phyloP scores from a whole-genome alignment of 768 basidiomycete species.

The Coprinopsis marcescibilis region DNA sequence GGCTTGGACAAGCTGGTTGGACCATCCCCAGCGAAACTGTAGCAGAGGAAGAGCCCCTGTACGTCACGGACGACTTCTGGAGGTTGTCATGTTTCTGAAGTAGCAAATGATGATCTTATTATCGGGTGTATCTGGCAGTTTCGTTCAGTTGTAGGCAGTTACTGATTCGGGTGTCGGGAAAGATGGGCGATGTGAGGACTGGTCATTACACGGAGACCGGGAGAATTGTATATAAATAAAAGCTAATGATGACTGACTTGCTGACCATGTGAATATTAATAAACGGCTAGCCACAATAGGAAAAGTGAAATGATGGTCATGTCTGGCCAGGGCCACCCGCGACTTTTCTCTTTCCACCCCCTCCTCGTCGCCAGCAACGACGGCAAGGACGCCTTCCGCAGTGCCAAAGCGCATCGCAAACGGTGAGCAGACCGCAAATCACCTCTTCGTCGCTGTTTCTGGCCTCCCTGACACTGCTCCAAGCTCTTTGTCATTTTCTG shows the following conservation, averaged over 20 bases:
- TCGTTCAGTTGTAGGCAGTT: no score
- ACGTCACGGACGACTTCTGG: no score
- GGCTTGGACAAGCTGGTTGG: conserved; percentile 41
- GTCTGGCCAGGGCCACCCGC: background rate
- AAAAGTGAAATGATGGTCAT: background rate
- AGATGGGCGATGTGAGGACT: no score
- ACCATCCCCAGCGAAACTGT: conserved; percentile 16
- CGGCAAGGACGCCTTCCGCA: background rate
- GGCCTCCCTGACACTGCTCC: background rate
- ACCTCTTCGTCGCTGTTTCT: background rate
- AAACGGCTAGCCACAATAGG: background rate
- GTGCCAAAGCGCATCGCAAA: background rate
- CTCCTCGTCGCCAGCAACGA: background rate
- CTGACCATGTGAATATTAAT: background rate
- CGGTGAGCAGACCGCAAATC: background rate
- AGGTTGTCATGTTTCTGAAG: no score
- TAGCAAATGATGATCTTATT: no score
- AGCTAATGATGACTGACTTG: background rate
- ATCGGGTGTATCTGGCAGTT: no score
- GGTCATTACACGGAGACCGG: no score
- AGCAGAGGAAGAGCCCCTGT: no score
- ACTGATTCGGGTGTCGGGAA: no score
- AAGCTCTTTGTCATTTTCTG: background rate
- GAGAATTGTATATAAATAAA: no score
- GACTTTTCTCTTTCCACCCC: background rate